Conservation (phyloP, 2,329 filamentous ascomycete genomes). For the Diaporthe sp. region DNA sequence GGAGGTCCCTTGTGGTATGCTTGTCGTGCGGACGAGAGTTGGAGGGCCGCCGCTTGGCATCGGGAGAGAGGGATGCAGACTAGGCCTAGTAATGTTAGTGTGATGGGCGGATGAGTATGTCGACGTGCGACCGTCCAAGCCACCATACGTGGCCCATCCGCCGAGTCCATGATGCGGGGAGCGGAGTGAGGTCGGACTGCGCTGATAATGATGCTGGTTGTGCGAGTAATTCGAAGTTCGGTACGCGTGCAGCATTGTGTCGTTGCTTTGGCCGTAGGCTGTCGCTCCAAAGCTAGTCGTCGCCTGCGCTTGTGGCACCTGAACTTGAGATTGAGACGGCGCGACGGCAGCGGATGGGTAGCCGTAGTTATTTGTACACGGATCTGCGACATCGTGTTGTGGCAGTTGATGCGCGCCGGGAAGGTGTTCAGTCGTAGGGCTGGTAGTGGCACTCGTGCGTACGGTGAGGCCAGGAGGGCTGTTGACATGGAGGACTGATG, state of each 20-base stretch:
- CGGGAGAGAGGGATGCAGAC: slow-evolving; percentile 60
- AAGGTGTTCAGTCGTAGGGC: slow-evolving; percentile 41
- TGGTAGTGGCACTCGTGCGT: slow-evolving; percentile 45
- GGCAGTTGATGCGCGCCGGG: slow-evolving; percentile 39
- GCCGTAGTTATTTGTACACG: slow-evolving; percentile 65
- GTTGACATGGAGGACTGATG: slow-evolving; percentile 37
- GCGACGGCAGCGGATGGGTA: slow-evolving; percentile 63
- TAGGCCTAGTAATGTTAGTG: slow-evolving; percentile 56
- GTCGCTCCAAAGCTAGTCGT: slow-evolving; percentile 39
- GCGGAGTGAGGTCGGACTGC: slow-evolving; percentile 37
- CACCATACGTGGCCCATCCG: slow-evolving; percentile 47
- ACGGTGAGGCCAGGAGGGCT: slow-evolving; percentile 53
- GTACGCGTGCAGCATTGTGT: slow-evolving; percentile 67
- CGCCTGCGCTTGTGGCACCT: slow-evolving; percentile 37
- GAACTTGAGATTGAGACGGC: slow-evolving; percentile 47
- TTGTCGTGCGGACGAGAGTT: slow-evolving; percentile 67
- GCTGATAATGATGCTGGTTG: slow-evolving; percentile 36
- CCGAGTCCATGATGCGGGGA: slow-evolving; percentile 40
- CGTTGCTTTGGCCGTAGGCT: slow-evolving; percentile 52
- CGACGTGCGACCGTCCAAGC: slow-evolving; percentile 53
- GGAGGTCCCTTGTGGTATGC: slow-evolving; percentile 53
- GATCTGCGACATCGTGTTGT: slow-evolving; percentile 43
- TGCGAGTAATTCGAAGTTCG: slow-evolving; percentile 60
- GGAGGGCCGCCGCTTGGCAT: slow-evolving; percentile 52
- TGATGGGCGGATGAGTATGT: slow-evolving; percentile 56